Base-by-base conservation (phyloP, 805 yeast species). In the Yarrowia divulgata region DNA sequence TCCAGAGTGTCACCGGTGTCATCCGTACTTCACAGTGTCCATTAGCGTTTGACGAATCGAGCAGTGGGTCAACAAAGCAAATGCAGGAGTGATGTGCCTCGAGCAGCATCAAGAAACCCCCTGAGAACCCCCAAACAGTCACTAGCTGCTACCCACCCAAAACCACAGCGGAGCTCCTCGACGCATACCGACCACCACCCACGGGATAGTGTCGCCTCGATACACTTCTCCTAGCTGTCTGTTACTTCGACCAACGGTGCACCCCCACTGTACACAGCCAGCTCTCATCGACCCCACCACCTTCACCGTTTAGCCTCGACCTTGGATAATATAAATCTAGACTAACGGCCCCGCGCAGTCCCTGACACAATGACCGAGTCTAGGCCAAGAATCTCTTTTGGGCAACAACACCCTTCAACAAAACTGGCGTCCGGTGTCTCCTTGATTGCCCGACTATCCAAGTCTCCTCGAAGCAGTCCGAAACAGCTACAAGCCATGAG, bases 41-140 rank as follows among this genome's bases (percentile, higher is more conserved):
- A 6, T 57, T 40, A 29, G 23, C 23, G 48, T 57, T 57, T 57
- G 48, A 60, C 66, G 52, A 60, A 60, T 60, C 66, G 66, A 60
- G 66, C 32, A 60, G 66, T 60, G 23, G 50, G 52, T 43, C 52
- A 60, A 60, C 66, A 60, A 45, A 34, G 64, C 49, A 57, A 34
- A 60, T 60, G 66, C 66, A 60, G 66, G 66, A 60, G 66, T 60
- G 52, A 60, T 60, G 66, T 60, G 46, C 52, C 42, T 43, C 39
- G 66, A 45, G 52, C 66, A 60, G 52, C 66, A 60, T 34, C 66
- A 13, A 23, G 52, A 45, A 60, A 18, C 66, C 66, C n/a, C 52
- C 66, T 43, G 49, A 43, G 49, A 8, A 7, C 19, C 45, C 43
- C 45, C 43, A 37, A 54, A 54, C 60, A 54, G 45, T 39, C 45